Evolutionary conservation across 2,329 filamentous ascomycete species (phyloP).

Genomic region (Penicillium sp.): DNA sequence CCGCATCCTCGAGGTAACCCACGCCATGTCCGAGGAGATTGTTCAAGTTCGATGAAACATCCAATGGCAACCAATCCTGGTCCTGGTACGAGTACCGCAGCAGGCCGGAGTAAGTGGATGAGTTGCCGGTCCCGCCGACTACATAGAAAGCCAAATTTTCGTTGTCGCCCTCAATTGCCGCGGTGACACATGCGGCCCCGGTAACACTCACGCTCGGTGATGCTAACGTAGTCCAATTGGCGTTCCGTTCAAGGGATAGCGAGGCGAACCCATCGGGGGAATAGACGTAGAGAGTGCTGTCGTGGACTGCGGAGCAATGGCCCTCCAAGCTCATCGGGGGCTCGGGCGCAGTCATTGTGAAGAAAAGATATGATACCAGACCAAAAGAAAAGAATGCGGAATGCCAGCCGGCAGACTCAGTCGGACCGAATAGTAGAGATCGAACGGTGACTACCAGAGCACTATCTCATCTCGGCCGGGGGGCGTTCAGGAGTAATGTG

Average conservation of each 20-base stretch:
- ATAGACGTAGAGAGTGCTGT: constrained; percentile 83
- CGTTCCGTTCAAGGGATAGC: constrained; percentile 66
- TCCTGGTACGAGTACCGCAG: constrained; percentile 65
- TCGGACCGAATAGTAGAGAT: constrained; percentile 18
- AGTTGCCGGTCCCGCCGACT: constrained; percentile 70
- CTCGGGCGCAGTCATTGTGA: constrained; percentile 68
- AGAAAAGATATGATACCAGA: constrained; percentile 26
- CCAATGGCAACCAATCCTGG: constrained; percentile 54
- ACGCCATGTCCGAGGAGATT: constrained; percentile 74
- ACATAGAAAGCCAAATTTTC: constrained; percentile 70
- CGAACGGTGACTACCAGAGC: constrained; percentile 34
- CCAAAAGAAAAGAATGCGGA: constrained; percentile 22
- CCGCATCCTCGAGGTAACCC: constrained; percentile 68
- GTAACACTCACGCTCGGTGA: constrained; percentile 67
- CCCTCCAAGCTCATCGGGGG: constrained; percentile 70
- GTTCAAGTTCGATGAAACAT: constrained; percentile 30
- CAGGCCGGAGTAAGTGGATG: constrained; percentile 67
- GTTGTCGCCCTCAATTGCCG: constrained; percentile 58
- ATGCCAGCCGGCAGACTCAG: constrained; percentile 26
- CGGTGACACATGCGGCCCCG: constrained; percentile 75
- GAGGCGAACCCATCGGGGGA: constrained; percentile 74
- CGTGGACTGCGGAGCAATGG: constrained; percentile 77
- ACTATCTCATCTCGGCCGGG: constrained; percentile 33
- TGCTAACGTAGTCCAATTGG: constrained; percentile 69
- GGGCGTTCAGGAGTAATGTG: neutral